Conservation (phyloP, 2,329 filamentous ascomycete species). For the Mycosphaerella sp. region DNA sequence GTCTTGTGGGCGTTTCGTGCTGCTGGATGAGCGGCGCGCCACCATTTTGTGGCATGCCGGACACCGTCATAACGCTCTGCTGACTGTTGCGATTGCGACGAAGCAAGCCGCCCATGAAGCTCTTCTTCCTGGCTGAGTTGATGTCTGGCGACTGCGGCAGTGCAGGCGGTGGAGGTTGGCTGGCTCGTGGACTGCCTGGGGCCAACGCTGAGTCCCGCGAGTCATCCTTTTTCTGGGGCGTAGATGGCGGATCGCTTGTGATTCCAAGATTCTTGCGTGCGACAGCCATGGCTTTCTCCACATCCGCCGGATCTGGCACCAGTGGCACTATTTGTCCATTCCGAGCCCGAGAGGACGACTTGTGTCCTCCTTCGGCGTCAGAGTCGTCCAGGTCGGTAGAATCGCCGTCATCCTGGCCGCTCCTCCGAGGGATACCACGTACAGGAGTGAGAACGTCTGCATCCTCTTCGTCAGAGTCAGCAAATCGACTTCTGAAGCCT, state of each 20-base stretch:
- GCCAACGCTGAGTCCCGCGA: constrained; percentile 32
- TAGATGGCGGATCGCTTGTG: constrained; percentile 7
- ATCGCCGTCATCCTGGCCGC: constrained; percentile 52
- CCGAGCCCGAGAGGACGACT: constrained; percentile 40
- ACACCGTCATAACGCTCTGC: constrained; percentile 20
- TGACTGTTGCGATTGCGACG: constrained; percentile 31
- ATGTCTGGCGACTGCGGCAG: constrained; percentile 32
- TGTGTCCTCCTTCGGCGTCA: constrained; percentile 32
- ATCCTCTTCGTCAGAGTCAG: constrained; percentile 49
- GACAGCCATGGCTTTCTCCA: constrained; percentile 36
- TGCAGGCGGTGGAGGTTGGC: constrained; percentile 46
- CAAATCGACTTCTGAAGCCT: constrained; percentile 43
- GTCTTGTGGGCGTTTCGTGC: constrained; percentile 12
- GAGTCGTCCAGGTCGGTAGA: constrained; percentile 47
- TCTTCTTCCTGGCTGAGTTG: constrained; percentile 23
- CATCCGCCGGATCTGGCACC: constrained; percentile 32
- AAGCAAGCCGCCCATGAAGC: constrained; percentile 33
- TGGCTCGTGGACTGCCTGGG: constrained; percentile 35
- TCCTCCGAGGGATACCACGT: constrained; percentile 53
- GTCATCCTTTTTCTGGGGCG: constrained; percentile 16
- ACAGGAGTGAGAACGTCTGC: constrained; percentile 48
- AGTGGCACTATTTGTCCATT: constrained; percentile 28
- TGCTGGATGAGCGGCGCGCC: constrained; percentile 2
- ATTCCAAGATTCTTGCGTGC: constrained; percentile 31
- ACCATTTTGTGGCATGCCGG: constrained; percentile 6